Evolutionary conservation across 371 early-diverging fungal species (phyloP).

Genomic region (Quaeritorhiza haematococci): DNA sequence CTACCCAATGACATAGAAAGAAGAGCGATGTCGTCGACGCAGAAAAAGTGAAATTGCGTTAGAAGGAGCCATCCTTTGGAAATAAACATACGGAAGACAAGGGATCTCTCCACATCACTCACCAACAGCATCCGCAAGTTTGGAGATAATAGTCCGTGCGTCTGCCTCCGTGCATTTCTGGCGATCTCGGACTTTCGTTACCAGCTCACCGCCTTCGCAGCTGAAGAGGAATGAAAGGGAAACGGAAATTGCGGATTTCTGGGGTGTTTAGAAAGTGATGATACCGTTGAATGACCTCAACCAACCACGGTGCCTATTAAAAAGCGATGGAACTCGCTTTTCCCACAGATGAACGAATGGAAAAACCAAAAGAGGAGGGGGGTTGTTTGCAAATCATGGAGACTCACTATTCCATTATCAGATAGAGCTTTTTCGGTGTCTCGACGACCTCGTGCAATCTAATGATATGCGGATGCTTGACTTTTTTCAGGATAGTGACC

Average conservation of each 20-base stretch:
- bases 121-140: constrained; percentile 31
- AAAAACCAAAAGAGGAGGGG: too few relatives aligned
- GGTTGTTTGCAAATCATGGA: too few relatives aligned
- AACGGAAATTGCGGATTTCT: too few relatives aligned
- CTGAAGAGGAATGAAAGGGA: constrained; percentile 14
- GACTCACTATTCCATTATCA: constrained; percentile 43
- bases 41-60: background rate
- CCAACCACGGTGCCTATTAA: background rate
- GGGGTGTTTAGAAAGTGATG: background rate
- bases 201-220: constrained; percentile 36
- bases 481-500: constrained; percentile 38
- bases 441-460: constrained; percentile 37
- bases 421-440: constrained; percentile 35
- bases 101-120: background rate
- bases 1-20: too few relatives aligned
- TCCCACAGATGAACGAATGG: too few relatives aligned
- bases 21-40: background rate
- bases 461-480: constrained; percentile 37
- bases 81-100: background rate
- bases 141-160: constrained; percentile 19
- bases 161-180: constrained; percentile 20
- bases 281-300: background rate
- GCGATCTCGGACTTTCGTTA: constrained; percentile 17
- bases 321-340: too few relatives aligned
- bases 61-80: background rate